A percentile compares a stretch with the other conserved stretches of the same genome.
phyloP scores from a whole-genome alignment of 306 rosid species.

The Spatholobus suberectus region DNA sequence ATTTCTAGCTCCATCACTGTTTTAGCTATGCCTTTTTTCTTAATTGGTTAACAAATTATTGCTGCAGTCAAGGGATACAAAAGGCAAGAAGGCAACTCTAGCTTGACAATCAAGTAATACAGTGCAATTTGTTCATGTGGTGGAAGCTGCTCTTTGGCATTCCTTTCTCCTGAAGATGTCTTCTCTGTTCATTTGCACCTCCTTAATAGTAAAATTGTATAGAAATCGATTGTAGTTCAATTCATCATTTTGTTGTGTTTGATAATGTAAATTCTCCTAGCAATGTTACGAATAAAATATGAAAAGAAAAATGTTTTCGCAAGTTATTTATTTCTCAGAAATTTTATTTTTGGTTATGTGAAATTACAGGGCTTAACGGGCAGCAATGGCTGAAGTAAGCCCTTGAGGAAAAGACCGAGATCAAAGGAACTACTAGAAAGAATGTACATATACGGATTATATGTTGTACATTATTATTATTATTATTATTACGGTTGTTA shows the following conservation, averaged over 20 bases:
- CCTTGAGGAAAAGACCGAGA: too few species aligned
- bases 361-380: neutral
- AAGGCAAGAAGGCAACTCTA: constrained; percentile 94
- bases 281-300: constrained; percentile 27
- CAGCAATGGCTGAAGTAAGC: neutral
- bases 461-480: neutral
- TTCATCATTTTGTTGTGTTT: constrained; percentile 37
- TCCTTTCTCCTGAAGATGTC: constrained; percentile 4
- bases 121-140: constrained; percentile 18
- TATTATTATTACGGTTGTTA: too few species aligned
- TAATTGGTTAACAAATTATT: neutral
- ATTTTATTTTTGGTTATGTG: neutral
- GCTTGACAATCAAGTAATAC: constrained; percentile 55
- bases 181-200: neutral
- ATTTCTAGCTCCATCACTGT: neutral
- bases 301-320: neutral
- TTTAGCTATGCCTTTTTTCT: constrained; percentile 14
- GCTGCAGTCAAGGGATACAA: constrained; percentile 89
- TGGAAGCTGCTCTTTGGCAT: constrained; percentile 32
- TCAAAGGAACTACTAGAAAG: too few species aligned
- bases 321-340: neutral
- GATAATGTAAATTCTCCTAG: constrained; percentile 27
- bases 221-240: constrained; percentile 17
- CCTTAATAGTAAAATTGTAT: constrained; percentile 34
- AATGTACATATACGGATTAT: neutral